phyloP scores from a whole-genome alignment of 169 alveolate species.

The Plasmodium cynomolgi region DNA sequence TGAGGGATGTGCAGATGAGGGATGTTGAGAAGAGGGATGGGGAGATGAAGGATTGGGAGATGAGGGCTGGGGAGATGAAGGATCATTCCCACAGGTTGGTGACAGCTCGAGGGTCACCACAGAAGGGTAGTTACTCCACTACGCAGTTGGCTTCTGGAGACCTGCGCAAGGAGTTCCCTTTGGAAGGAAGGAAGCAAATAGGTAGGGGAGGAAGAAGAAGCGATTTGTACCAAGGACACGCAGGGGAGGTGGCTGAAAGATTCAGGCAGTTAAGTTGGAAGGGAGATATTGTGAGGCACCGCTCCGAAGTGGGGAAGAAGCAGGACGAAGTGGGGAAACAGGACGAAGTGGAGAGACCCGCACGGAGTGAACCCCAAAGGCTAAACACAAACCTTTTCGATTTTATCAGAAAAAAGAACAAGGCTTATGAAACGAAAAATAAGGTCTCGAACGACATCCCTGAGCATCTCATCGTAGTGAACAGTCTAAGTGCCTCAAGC shows the following conservation, averaged over 20 bases:
- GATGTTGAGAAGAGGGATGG: no score
- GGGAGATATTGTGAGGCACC: neutral
- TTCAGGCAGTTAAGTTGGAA: neutral
- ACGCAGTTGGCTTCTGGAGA: neutral
- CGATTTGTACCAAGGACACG: neutral
- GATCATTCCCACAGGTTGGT: neutral
- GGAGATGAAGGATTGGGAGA: no score
- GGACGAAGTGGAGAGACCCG: neutral
- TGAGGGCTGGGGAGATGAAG: constrained; percentile 6
- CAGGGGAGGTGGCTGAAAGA: neutral
- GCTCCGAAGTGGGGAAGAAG: neutral
- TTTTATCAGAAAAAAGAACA: constrained; percentile 33
- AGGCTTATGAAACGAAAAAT: constrained; percentile 30
- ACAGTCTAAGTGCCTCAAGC: constrained; percentile 16
- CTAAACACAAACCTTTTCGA: constrained; percentile 27
- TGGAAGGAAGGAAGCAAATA: neutral
- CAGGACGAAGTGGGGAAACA: neutral
- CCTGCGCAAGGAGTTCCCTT: neutral
- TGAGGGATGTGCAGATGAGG: no score
- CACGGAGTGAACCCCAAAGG: neutral
- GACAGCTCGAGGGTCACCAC: neutral
- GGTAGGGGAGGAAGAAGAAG: neutral
- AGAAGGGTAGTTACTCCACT: neutral
- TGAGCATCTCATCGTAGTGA: constrained; percentile 49
- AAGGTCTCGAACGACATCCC: constrained; percentile 23